These are phyloP conservation scores for Suillus subaureus DNA, from an alignment of 768 basidiomycete genomes.

Conservation along the genomic window DNA sequence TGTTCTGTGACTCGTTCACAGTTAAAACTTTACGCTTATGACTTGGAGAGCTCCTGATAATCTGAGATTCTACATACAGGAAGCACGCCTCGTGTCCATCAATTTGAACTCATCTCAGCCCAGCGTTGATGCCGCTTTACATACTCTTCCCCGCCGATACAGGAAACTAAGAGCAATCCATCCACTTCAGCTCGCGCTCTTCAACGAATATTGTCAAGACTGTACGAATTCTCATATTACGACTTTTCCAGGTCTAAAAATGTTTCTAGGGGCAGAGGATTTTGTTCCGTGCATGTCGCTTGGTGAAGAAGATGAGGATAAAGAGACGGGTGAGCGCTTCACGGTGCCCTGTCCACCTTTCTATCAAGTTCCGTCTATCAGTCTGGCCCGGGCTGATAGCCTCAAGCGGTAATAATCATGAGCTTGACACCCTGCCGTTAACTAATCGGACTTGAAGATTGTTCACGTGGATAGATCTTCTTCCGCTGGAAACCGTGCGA, in stretches of 20 bases:
- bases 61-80: conserved; percentile 49
- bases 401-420: conserved; percentile 41
- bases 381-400: conserved; percentile 42
- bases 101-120: conserved; percentile 35
- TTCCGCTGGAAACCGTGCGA: conserved; percentile 55
- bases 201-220: conserved; percentile 24
- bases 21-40: conserved; percentile 19
- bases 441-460: conserved; percentile 36
- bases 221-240: neutral
- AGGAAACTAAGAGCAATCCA: conserved; percentile 55
- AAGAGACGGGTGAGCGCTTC: conserved; percentile 40
- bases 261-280: conserved; percentile 40
- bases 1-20: neutral
- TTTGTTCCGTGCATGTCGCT: conserved; percentile 38
- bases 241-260: conserved; percentile 11
- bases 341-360: conserved; percentile 46
- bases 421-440: neutral
- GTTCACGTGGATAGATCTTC: conserved; percentile 49
- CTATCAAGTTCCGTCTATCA: conserved; percentile 37
- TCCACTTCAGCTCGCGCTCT: conserved; percentile 27
- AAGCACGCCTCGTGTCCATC: conserved; percentile 49
- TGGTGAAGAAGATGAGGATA: conserved; percentile 41
- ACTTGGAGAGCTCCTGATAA: conserved; percentile 41
- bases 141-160: conserved; percentile 49
- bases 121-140: conserved; percentile 27